Conservation (phyloP, 331 rosid genomes). For the Pyracantha coccinea region DNA sequence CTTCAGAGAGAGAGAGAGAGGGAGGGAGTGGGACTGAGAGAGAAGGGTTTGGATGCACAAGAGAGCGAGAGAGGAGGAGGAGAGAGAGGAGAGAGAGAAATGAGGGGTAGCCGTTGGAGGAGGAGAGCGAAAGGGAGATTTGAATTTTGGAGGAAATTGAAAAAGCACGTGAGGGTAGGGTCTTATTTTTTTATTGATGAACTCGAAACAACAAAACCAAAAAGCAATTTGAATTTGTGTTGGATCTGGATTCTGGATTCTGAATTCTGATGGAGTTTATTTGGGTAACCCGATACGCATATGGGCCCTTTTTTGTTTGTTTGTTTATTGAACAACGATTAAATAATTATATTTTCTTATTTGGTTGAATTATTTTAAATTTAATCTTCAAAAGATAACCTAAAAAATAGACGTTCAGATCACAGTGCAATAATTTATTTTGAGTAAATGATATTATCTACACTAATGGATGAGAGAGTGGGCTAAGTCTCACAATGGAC, state of each 20-base stretch:
- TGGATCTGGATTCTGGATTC: conserved; percentile 55
- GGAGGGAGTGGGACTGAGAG: conserved; percentile 19
- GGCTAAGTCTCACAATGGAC: too few species aligned
- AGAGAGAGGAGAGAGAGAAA: conserved; percentile 24
- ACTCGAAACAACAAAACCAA: not conserved
- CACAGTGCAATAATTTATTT: too few species aligned
- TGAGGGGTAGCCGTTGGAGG: conserved; percentile 13
- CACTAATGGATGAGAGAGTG: too few species aligned
- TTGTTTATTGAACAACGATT: too few species aligned
- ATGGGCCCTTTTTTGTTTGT: too few species aligned
- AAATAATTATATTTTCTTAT: too few species aligned
- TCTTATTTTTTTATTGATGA: not conserved
- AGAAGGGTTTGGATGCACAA: conserved; percentile 18
- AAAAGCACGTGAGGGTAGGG: conserved; percentile 16
- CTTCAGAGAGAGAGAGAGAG: conserved; percentile 10
- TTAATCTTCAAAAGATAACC: too few species aligned
- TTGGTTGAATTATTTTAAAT: too few species aligned
- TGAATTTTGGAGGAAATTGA: conserved; percentile 25
- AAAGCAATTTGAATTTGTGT: conserved; percentile 22
- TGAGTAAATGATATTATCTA: too few species aligned
- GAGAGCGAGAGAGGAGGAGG: conserved; percentile 30
- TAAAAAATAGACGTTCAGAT: too few species aligned
- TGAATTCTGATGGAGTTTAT: conserved; percentile 5
- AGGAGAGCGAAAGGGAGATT: conserved; percentile 13
- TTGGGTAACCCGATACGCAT: not conserved